Base-by-base conservation (phyloP, 1,284 basidiomycete species). In the Sanghuangporus baumii region DNA sequence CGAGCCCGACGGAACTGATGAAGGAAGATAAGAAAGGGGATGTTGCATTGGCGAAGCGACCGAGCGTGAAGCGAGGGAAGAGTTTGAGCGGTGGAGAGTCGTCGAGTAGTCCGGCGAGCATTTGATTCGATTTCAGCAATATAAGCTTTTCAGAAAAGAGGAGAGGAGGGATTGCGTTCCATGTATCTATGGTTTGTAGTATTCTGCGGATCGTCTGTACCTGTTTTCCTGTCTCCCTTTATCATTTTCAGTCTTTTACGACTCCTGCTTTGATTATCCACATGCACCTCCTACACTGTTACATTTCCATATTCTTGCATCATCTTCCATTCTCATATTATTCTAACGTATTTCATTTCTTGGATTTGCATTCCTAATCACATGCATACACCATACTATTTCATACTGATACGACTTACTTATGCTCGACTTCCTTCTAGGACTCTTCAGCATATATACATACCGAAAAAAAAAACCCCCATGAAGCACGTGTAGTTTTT, bases 1-100 rank as follows among this genome's bases (percentile, higher is more conserved):
- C 87, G 50, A 90, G 88, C 68, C 88, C 89, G 26, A 88, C 87
- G 11, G 88, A 90, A 73, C 74, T 89, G 58, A 71, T 77, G 58
- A 85, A 82, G 71, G 82, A 88, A 72, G 83, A 83, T 60, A 80
- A 77, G 69, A 76, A 76, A 60, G 87, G 86, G 1, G 81, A 79
- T 48, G 73, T 80, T 55, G 74, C 81, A 61, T 74, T 84, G 62
- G 79, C 82, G 56, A 90, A 90, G 72, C 79, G 87, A 56, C 87
- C 87, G 48, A 89, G 85, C 66, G 74, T 87, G 60, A 86, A 88
- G 71, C 76, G 81, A n/a, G 57, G 61, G 9, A 66, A 65, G 48
- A 61, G 63, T 18, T 54, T 23, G 23, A 65, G 63, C 31, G 46
- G 55, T 38, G 55, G 54, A 48, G 51, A 61, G 18, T 54, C 36